Evolutionary conservation across 805 yeast genomes (phyloP).

Genomic region (Metschnikowia cubensis): DNA sequence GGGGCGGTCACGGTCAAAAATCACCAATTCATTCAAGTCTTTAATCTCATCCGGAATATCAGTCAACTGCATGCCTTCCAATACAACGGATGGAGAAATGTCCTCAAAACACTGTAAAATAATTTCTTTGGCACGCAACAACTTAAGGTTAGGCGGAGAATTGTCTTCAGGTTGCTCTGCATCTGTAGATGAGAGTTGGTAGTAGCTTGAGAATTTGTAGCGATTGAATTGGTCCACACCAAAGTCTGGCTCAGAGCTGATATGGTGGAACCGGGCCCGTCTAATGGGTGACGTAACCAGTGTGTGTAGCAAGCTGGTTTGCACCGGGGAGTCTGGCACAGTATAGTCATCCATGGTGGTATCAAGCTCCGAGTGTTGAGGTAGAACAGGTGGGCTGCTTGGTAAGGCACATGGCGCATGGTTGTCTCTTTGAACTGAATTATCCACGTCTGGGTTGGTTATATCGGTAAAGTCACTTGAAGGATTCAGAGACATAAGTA

Average conservation of each 20-base stretch:
- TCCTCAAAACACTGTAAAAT: conserved; percentile 48
- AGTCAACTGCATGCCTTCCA: conserved; percentile 46
- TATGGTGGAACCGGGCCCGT: neutral
- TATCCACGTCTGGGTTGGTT: conserved; percentile 6
- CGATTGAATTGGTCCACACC: conserved; percentile 50
- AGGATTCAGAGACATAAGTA: neutral
- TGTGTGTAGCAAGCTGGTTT: conserved; percentile 8
- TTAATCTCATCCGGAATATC: conserved; percentile 55
- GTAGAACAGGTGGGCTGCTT: conserved; percentile 39
- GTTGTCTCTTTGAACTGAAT: neutral
- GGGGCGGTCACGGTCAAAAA: conserved; percentile 26
- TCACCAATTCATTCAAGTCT: conserved; percentile 53
- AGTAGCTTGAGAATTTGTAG: conserved; percentile 26
- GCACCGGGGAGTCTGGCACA: conserved; percentile 29
- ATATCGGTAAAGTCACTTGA: conserved; percentile 4
- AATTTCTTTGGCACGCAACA: conserved; percentile 34
- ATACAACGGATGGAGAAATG: conserved; percentile 37
- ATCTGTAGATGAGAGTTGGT: conserved; percentile 32
- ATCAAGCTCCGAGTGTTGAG: conserved; percentile 31
- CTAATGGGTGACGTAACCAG: conserved; percentile 1
- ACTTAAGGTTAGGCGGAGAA: conserved; percentile 8
- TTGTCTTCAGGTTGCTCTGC: conserved; percentile 16
- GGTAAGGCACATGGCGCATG: conserved; percentile 18
- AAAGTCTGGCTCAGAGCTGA: conserved; percentile 42
- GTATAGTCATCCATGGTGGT: conserved; percentile 20